Conservation (phyloP, 2,329 filamentous ascomycete species). For the Plenodomus biglobosus region DNA sequence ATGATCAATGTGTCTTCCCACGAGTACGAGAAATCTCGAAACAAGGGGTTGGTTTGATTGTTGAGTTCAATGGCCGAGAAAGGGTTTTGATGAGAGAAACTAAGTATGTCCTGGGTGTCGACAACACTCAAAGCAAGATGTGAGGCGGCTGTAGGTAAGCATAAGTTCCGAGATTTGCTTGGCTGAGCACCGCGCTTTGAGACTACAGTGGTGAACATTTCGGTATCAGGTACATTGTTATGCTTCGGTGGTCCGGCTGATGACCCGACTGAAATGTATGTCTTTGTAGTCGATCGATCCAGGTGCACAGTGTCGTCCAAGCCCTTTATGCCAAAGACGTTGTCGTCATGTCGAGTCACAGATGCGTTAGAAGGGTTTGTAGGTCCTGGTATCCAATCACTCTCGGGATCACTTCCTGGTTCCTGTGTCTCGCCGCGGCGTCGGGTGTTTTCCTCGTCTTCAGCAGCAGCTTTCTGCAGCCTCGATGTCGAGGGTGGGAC, state of each 20-base stretch:
- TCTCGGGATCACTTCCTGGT: slow-evolving; percentile 36
- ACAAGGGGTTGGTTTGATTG: slow-evolving; percentile 25
- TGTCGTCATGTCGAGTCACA: slow-evolving; percentile 17
- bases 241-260: slow-evolving; percentile 6
- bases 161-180: slow-evolving; percentile 23
- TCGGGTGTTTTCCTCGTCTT: slow-evolving; percentile 38
- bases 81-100: slow-evolving; percentile 32
- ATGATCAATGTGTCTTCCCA: slow-evolving; percentile 34
- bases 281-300: slow-evolving; percentile 21
- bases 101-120: slow-evolving; percentile 27
- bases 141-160: slow-evolving; percentile 13
- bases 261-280: slow-evolving; percentile 8
- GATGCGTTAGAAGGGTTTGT: slow-evolving; percentile 16
- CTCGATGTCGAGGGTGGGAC: slow-evolving; percentile 23
- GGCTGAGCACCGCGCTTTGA: slow-evolving; percentile 20
- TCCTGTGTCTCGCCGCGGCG: slow-evolving; percentile 24
- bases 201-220: slow-evolving; percentile 29
- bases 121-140: slow-evolving; percentile 5
- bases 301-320: slow-evolving; percentile 26
- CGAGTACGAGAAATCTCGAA: slow-evolving; percentile 35
- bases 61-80: slow-evolving; percentile 32
- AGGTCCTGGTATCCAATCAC: slow-evolving; percentile 43
- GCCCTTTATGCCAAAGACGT: slow-evolving; percentile 38
- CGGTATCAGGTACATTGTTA: slow-evolving; percentile 17
- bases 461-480: slow-evolving; percentile 16